Evolutionary conservation across 2,329 filamentous ascomycete genomes (phyloP).

Genomic region (Byssothecium circinans): DNA sequence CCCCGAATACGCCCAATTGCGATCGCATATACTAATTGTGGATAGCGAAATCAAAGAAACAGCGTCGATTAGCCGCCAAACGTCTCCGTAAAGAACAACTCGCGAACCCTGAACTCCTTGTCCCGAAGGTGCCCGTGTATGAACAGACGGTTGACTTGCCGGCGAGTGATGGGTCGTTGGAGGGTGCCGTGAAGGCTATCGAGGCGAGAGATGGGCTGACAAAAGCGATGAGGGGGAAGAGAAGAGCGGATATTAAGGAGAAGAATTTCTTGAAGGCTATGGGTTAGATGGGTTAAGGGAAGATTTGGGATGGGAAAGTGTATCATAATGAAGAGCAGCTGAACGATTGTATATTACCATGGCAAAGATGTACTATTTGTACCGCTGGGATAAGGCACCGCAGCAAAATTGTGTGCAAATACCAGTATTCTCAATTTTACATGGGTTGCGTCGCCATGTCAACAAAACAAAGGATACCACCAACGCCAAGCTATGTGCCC

Average conservation of each 20-base stretch:
- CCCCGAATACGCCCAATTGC: not conserved
- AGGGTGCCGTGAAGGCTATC: constrained; percentile 50
- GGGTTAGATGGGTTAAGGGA: constrained; percentile 43
- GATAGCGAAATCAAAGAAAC: constrained; percentile 73
- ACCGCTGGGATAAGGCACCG: not conserved
- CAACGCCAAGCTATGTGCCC: not conserved
- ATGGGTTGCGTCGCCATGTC: not conserved
- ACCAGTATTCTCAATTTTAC: not conserved
- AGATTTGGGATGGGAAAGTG: not conserved
- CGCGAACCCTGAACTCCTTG: constrained; percentile 66
- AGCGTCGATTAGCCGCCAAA: constrained; percentile 70
- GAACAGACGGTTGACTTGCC: constrained; percentile 78
- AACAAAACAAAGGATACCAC: not conserved
- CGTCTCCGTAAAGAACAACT: constrained; percentile 63
- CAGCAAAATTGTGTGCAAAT: not conserved
- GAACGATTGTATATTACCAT: no score
- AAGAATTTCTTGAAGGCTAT: constrained; percentile 82
- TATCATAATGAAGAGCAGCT: constrained; percentile 1
- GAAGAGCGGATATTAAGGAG: constrained; percentile 79
- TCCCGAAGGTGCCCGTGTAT: constrained; percentile 68
- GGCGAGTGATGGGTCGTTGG: constrained; percentile 50
- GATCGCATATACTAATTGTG: not conserved
- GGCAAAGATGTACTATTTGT: not conserved
- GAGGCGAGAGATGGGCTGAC: constrained; percentile 64
- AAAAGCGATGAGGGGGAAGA: constrained; percentile 72